Percentiles rank a stretch among this genome's conserved stretches.
phyloP scores from a whole-genome alignment of 108 stramenopile species.

The Fistulifera pelliculosa region DNA sequence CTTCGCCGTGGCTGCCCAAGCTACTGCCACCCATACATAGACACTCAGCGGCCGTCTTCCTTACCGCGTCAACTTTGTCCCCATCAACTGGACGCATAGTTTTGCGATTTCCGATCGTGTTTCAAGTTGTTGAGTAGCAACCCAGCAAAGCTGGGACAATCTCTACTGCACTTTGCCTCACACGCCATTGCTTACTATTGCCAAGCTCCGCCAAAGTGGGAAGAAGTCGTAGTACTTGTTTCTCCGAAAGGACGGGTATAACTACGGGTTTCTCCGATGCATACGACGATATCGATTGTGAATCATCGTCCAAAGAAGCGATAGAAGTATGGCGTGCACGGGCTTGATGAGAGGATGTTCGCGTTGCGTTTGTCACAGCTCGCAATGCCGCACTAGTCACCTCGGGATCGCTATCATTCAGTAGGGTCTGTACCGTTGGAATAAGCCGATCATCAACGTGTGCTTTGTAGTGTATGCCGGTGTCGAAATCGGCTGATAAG shows the following conservation, averaged over 20 bases:
- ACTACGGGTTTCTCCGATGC: constrained; percentile 82
- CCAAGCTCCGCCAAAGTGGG: constrained; percentile 80
- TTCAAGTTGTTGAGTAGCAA: constrained; percentile 65
- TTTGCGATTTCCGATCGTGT: constrained; percentile 76
- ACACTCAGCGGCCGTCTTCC: constrained; percentile 78
- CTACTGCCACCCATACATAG: constrained; percentile 77
- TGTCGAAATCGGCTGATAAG: constrained; percentile 9
- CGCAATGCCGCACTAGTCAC: constrained; percentile 81
- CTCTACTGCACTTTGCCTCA: constrained; percentile 85
- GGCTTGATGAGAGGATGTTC: constrained; percentile 24
- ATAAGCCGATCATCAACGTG: constrained; percentile 79
- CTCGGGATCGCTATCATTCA: constrained; percentile 81
- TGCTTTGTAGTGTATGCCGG: constrained; percentile 43
- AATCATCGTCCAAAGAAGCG: constrained; percentile 50
- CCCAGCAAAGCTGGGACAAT: constrained; percentile 85
- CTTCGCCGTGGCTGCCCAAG: constrained; percentile 70
- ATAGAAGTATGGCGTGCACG: constrained; percentile 22
- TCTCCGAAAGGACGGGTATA: constrained; percentile 72
- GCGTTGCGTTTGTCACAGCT: constrained; percentile 84
- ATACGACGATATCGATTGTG: constrained; percentile 54
- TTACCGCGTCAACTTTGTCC: constrained; percentile 78
- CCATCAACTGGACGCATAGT: constrained; percentile 63
- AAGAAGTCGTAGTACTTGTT: constrained; percentile 70
- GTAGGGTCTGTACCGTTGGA: constrained; percentile 71
- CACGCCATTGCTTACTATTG: constrained; percentile 80